Base-by-base conservation (phyloP, 257 asterid species). In the Solanum appendiculatum region DNA sequence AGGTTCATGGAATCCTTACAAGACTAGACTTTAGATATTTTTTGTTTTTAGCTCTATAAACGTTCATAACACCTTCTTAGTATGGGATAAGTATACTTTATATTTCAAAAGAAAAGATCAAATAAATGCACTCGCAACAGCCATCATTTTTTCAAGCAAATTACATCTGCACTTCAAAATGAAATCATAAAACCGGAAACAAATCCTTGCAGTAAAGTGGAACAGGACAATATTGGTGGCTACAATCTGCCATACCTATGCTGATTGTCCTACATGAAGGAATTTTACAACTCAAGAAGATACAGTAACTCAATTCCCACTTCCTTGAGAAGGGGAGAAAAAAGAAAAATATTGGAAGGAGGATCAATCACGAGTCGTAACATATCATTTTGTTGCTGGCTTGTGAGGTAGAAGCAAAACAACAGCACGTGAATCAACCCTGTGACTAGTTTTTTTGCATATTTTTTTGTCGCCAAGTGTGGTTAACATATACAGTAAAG, bases 181-280 rank as follows among this genome's bases (percentile, higher is more conserved):
- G 85, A 75, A 75, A 27, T 75, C 58, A 75, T 40, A 40, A 75
- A 75, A 18, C 68, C 3, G 31, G 69, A 29, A 81, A 20, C 68
- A 31, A 29, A 48, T 27, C 21, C 42, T 81, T 5, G 63, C 54
- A 44, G 82, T 25, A 58, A 63, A 66, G 90, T 90, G 90, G 90
- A 68, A 90, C 63, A n/a, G 86, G 88, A 83, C 74, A 64, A 70
- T 29, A 21, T 16, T 73, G 88, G 90, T 85, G 63, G 85, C 31
- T 39, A 70, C 40, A 82, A 81, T 81, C 85, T 63, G 90, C 89
- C 86, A 87, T 36, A 51, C 63, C 51, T 34, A 84, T 48, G 87
- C 89, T 73, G 89, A 58, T 86, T 54, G 54, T 78, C 27, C 21
- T 86, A 86, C 75, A 88, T 44, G 20, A 58, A 31, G 89, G 51